Base-by-base conservation (phyloP, 345 rosid species). In the Noccaea caerulescens region DNA sequence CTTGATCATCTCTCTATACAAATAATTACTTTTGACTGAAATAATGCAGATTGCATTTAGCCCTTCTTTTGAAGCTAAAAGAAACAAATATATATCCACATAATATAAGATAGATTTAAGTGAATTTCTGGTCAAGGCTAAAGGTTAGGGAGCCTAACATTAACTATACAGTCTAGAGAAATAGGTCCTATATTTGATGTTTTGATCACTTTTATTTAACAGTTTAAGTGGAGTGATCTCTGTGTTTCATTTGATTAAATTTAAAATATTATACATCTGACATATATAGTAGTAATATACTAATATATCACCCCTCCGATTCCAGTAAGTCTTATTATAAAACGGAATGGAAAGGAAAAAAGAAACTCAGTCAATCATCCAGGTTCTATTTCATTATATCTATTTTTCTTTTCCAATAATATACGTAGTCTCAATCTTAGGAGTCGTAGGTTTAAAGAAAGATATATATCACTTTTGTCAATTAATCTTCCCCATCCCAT, bases 141-240 rank as follows among this genome's bases (percentile, higher is more conserved):
- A 59, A 67, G 60, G 73, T 43, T 74, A 43, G 43, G 57, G 78
- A 58, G 78, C 73, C 69, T 59, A 59, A 67, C 69, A 67, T 34
- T 25, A 66, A 25, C 50, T 68, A 75, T 44, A 37, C 46, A 39
- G 37, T 44, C 74, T 69, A 68, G 51, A 53, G 44, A 68, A 14
- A 53, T 67, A 68, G 63, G 44, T 75, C 47, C 2, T 68, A 61
- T 44, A 44, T 60, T 39, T 51, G 64, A 43, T 75, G 52, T n/a
- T 53, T 9, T 45, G 53, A 34, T 59, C 57, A 52, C 69, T 67
- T 66, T 57, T 33, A 59, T 66, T 57, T 33, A 59, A 57, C 45
- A 58, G 58, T 54, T 50, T 6, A 39, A 51, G 60, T 61, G 36
- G 38, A 52, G 39, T 53, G 44, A 10, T 59, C 43, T 38, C 13